phyloP scores from a whole-genome alignment of 75 land plant species.

The Chamaecyparis obtusa region DNA sequence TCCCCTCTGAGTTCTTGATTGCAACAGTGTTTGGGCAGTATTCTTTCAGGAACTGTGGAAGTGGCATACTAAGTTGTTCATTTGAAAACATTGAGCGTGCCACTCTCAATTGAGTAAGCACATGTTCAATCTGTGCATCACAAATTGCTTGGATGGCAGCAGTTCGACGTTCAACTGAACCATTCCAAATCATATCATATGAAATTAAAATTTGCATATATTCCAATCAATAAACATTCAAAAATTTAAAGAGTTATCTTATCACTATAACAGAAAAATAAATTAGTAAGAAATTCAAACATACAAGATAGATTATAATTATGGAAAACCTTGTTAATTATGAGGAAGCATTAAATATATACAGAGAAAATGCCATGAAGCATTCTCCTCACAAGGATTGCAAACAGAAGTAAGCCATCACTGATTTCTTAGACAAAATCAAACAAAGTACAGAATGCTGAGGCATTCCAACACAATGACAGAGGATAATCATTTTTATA shows the following conservation, averaged over 20 bases:
- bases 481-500: not conserved
- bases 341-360: not conserved
- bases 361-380: not conserved
- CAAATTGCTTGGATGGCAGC: constrained; percentile 58
- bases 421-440: not conserved
- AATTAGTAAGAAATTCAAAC: not conserved
- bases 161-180: constrained; percentile 53
- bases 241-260: not conserved
- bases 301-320: not conserved
- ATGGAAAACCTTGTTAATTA: too few species aligned
- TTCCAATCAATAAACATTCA: not conserved
- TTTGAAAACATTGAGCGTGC: constrained; percentile 46
- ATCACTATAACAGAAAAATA: not conserved
- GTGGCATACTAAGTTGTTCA: constrained; percentile 46
- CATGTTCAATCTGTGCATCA: constrained; percentile 48
- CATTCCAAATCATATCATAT: not conserved
- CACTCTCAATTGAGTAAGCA: constrained; percentile 37
- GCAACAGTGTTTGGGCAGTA: constrained; percentile 43
- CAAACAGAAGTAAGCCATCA: not conserved
- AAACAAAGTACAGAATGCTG: not conserved
- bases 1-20: constrained; percentile 25
- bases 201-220: not conserved
- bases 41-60: constrained; percentile 45
- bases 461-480: not conserved
- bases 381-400: not conserved